A percentile compares a stretch with the other conserved stretches of the same genome.
phyloP scores from a whole-genome alignment of 2,329 filamentous ascomycete genomes.

The Acephala macrosclerotiorum region DNA sequence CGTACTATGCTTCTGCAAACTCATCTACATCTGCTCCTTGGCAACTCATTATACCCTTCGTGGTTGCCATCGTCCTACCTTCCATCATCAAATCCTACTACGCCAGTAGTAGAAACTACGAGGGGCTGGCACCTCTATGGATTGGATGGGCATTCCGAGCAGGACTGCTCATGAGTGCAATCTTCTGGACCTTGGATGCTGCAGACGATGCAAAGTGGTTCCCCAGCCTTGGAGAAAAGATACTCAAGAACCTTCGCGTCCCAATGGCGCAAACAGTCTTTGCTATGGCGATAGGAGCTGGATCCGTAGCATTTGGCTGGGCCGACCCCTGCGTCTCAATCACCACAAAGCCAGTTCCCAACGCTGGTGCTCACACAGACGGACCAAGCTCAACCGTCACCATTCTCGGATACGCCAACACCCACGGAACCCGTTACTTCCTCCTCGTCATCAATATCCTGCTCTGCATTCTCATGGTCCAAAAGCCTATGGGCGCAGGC shows the following conservation, averaged over 20 bases:
- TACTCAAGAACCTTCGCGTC: slow-evolving; percentile 77
- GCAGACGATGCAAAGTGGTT: slow-evolving; percentile 89
- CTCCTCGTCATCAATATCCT: slow-evolving; percentile 82
- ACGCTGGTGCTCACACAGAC: slow-evolving; percentile 40
- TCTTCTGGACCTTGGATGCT: slow-evolving; percentile 90
- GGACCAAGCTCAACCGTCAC: slow-evolving; percentile 66
- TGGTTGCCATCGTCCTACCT: slow-evolving; percentile 76
- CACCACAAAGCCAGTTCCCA: slow-evolving; percentile 46
- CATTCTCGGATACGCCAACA: slow-evolving; percentile 90
- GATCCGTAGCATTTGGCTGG: slow-evolving; percentile 85
- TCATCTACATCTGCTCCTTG: slow-evolving; percentile 93
- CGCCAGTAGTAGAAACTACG: slow-evolving; percentile 82
- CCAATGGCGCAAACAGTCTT: slow-evolving; percentile 83
- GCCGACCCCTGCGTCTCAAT: slow-evolving; percentile 85
- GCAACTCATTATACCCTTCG: slow-evolving; percentile 83
- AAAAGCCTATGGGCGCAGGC: slow-evolving; percentile 94
- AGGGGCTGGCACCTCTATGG: slow-evolving; percentile 86
- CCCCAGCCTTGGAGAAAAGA: slow-evolving; percentile 59
- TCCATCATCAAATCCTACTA: slow-evolving; percentile 82
- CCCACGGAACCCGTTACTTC: slow-evolving; percentile 90
- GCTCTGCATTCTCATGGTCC: slow-evolving; percentile 78
- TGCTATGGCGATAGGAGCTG: slow-evolving; percentile 81
- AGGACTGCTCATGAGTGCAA: slow-evolving; percentile 76
- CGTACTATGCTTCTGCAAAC: slow-evolving; percentile 90
- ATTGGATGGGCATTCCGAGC: slow-evolving; percentile 80